These are phyloP conservation scores for Apiospora hydei DNA, from an alignment of 2,329 filamentous ascomycete species.

Conservation along the genomic window DNA sequence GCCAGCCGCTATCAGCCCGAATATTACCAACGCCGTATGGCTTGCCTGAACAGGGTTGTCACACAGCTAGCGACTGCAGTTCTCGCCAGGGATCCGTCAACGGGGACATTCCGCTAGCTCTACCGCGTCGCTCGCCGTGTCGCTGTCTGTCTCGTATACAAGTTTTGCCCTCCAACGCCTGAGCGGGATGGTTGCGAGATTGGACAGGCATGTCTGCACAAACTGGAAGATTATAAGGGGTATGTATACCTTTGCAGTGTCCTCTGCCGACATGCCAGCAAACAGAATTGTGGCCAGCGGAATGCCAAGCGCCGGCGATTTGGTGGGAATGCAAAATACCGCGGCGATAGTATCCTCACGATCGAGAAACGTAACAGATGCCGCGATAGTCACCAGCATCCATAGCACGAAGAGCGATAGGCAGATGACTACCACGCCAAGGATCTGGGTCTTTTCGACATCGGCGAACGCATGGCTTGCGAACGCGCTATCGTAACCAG, in stretches of 20 bases:
- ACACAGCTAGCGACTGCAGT: background rate
- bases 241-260: background rate
- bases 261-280: background rate
- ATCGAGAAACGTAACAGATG: background rate
- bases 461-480: background rate
- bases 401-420: conserved; percentile 3
- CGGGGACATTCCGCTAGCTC: background rate
- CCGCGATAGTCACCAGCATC: background rate
- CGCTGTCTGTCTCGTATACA: background rate
- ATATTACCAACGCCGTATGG: background rate
- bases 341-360: background rate
- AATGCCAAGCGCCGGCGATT: conserved; percentile 16
- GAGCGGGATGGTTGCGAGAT: conserved; percentile 5
- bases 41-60: background rate
- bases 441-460: background rate
- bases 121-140: background rate
- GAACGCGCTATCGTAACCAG: conserved; percentile 21
- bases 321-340: conserved; percentile 19
- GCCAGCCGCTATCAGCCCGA: background rate
- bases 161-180: conserved; percentile 7
- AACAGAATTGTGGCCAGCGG: conserved; percentile 7
- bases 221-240: conserved; percentile 11
- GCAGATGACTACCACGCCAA: background rate
- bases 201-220: background rate
- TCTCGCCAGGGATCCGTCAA: background rate